phyloP scores from a whole-genome alignment of 2,329 filamentous ascomycete genomes.

The Diaporthe longicolla region DNA sequence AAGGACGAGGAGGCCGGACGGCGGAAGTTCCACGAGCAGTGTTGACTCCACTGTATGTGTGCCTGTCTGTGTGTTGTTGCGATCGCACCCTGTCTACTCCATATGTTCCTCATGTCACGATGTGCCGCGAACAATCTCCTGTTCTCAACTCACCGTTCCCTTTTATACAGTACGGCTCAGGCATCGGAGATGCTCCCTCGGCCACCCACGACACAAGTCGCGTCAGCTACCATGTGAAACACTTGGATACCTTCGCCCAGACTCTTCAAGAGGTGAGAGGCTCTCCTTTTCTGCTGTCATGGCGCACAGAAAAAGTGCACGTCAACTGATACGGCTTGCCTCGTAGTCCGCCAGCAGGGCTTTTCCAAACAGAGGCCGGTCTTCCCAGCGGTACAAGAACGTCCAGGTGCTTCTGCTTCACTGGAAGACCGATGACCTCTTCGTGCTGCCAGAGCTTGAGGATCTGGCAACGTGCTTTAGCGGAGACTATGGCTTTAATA shows the following conservation, averaged over 20 bases:
- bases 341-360: conserved; percentile 66
- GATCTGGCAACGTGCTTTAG: conserved; percentile 68
- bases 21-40: conserved; percentile 62
- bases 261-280: conserved; percentile 65
- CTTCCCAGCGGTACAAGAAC: conserved; percentile 68
- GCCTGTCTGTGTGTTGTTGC: conserved; percentile 26
- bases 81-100: background rate
- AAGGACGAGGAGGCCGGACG: conserved; percentile 62
- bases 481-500: conserved; percentile 69
- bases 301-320: background rate
- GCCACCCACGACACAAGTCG: conserved; percentile 71
- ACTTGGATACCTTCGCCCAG: conserved; percentile 67
- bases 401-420: conserved; percentile 69
- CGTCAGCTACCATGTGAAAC: conserved; percentile 70
- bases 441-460: conserved; percentile 70
- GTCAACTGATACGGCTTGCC: conserved; percentile 38
- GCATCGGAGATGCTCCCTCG: conserved; percentile 55
- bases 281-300: background rate
- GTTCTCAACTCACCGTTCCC: conserved; percentile 49
- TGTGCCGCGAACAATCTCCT: conserved; percentile 35
- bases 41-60: conserved; percentile 64
- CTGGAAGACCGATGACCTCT: conserved; percentile 71
- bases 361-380: conserved; percentile 68
- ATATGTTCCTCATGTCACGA: background rate
- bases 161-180: conserved; percentile 61